phyloP scores from a whole-genome alignment of 2,329 filamentous ascomycete genomes.

The Talaromyces verruculosus region DNA sequence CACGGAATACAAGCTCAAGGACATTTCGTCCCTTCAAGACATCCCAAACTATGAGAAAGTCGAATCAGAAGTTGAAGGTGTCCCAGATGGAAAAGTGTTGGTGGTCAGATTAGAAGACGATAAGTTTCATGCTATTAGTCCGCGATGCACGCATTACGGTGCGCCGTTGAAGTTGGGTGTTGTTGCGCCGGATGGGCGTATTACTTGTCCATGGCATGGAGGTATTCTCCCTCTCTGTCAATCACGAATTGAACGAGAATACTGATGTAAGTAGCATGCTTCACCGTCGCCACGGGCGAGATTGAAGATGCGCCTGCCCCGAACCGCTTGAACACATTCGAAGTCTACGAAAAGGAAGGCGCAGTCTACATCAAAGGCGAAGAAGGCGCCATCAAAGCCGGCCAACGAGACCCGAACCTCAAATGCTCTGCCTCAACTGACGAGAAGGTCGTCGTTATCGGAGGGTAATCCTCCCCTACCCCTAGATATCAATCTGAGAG shows the following conservation, averaged over 20 bases:
- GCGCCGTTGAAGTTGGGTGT: constrained; percentile 86
- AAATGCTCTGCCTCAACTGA: constrained; percentile 62
- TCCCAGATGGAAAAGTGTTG: constrained; percentile 82
- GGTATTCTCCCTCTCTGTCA: constrained; percentile 50
- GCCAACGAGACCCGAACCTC: constrained; percentile 70
- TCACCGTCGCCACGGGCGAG: constrained; percentile 83
- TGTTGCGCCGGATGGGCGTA: constrained; percentile 72
- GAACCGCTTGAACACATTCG: constrained; percentile 80
- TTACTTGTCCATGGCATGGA: constrained; percentile 97
- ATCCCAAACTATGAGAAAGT: constrained; percentile 79
- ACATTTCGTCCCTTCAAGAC: constrained; percentile 65
- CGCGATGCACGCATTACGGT: constrained; percentile 88
- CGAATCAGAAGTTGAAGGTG: constrained; percentile 86
- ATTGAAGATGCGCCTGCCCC: constrained; percentile 93
- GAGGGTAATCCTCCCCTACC: constrained; percentile 56
- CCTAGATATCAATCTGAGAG: no score
- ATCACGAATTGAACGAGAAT: not conserved
- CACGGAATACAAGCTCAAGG: constrained; percentile 63
- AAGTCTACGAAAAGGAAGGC: constrained; percentile 76
- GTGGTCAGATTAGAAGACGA: constrained; percentile 75
- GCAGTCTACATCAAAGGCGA: constrained; percentile 82
- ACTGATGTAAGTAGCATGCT: constrained; percentile 66
- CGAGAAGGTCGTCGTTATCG: constrained; percentile 74
- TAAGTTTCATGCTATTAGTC: constrained; percentile 73
- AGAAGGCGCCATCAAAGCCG: constrained; percentile 73